Evolutionary conservation across 73 alveolate species (phyloP), one percentile per base, ranked within the genome.

Genomic region (Breviolum minutum): DNA sequence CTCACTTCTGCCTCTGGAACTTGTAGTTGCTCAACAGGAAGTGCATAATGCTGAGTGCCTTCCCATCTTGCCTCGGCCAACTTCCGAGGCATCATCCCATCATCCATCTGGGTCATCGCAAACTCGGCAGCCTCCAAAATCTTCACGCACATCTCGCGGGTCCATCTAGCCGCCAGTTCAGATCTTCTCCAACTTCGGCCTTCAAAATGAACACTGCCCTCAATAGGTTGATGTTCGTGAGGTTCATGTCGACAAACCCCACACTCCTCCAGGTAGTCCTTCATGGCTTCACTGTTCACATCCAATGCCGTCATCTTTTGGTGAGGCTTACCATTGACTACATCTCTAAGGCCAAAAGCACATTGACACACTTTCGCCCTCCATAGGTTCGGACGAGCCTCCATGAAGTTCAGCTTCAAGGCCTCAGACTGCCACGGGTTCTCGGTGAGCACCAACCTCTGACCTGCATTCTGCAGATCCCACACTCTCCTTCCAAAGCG

Each of bases 291-390:
- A 26, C 60, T 40, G 30, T 87, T 87, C 68, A 87, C 95, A 30
- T 87, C 82, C 83, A 87, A 8, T 6, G 76, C 60, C 62, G 94
- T 84, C 24, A 5, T 6, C 94, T 84, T 84, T 79, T 84, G 73
- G 60, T 54, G 76, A 1, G 79, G 79, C 79, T 84, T 84, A 30
- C 76, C 77, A 19, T 11, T 19, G 62, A 60, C 94, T 62, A 24
- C 77, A 64, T 84, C 94, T n/a, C n/a, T 3, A 60, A 84, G 79
- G 1, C 94, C 91, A 48, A 60, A 82, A 1, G 71, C 71, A 82
- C 91, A 82, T 62, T 32, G 91, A 26, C 29, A 40, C 9, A 84
- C 62, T 26, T 2, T 17, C 79, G 94, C 94, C 9, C 76, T 9
- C 63, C 6, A 9, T 26, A 61, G 62, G 63, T 16, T 14, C n/a